Percentiles rank a stretch among this genome's conserved stretches.
Evolutionary conservation across 164 flowering plant genomes (phyloP).

Genomic region (Vitis rotundifolia): DNA sequence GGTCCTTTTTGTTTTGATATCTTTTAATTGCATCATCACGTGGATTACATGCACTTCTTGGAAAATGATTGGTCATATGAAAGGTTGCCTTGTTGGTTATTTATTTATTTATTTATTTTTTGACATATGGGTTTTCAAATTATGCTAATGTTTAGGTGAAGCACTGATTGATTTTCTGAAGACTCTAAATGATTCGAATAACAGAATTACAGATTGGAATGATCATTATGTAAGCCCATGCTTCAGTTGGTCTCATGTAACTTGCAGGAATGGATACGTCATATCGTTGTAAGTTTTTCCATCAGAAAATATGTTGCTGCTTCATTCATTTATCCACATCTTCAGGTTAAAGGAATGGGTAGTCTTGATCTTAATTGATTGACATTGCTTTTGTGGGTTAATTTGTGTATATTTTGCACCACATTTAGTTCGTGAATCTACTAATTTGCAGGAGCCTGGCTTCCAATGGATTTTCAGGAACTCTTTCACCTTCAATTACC

Average conservation of each 20-base stretch:
- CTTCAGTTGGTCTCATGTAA: slow-evolving; percentile 85
- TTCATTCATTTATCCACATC: slow-evolving; percentile 4
- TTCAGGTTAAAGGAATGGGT: background rate
- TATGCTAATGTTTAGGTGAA: slow-evolving; percentile 49
- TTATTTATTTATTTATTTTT: too few species aligned
- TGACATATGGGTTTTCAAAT: background rate
- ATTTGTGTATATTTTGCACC: slow-evolving; percentile 16
- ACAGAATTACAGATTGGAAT: slow-evolving; percentile 61
- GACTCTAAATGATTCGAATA: slow-evolving; percentile 60
- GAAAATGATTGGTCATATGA: background rate
- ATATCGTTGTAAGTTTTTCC: slow-evolving; percentile 60
- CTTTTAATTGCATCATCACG: background rate
- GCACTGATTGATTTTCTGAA: slow-evolving; percentile 57
- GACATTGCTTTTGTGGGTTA: slow-evolving; percentile 2
- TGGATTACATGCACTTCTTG: background rate
- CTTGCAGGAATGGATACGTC: slow-evolving; percentile 71
- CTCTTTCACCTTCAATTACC: slow-evolving; percentile 68
- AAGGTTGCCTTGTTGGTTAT: background rate
- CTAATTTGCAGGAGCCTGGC: slow-evolving; percentile 66
- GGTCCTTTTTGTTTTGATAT: background rate
- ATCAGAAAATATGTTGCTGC: background rate
- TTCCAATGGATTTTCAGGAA: slow-evolving; percentile 80
- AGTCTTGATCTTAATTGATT: background rate
- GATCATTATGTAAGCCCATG: slow-evolving; percentile 69
- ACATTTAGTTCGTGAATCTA: slow-evolving; percentile 19